Evolutionary conservation across 2,329 filamentous ascomycete genomes (phyloP).

Genomic region (Chalaropsis ovoidea): DNA sequence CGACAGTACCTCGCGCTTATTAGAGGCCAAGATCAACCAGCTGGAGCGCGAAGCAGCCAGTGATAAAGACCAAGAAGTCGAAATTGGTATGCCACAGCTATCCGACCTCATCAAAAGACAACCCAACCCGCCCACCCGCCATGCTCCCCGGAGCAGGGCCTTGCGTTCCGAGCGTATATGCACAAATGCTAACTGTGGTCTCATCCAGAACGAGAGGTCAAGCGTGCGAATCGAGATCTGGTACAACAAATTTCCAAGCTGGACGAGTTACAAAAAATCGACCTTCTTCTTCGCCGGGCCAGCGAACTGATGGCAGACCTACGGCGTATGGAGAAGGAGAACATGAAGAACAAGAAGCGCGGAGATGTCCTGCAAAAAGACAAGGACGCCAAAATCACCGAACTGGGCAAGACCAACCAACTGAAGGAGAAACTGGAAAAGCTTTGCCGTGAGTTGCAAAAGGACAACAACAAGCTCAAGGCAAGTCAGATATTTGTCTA

Average conservation of each 20-base stretch:
- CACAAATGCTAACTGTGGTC: slow-evolving; percentile 11
- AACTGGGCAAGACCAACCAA: slow-evolving; percentile 78
- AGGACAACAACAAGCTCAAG: slow-evolving; percentile 98
- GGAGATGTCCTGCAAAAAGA: slow-evolving; percentile 93
- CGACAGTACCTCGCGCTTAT: slow-evolving; percentile 75
- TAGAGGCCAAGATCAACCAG: slow-evolving; percentile 89
- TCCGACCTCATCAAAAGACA: background rate
- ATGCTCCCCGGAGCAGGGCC: background rate
- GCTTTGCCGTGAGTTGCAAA: slow-evolving; percentile 82
- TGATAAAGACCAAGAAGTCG: slow-evolving; percentile 88
- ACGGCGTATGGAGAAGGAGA: slow-evolving; percentile 89
- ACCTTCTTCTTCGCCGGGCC: slow-evolving; percentile 80
- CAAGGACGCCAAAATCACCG: slow-evolving; percentile 77
- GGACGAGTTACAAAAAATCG: slow-evolving; percentile 82
- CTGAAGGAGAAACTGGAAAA: slow-evolving; percentile 97
- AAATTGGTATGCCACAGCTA: slow-evolving; percentile 61
- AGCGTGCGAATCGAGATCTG: slow-evolving; percentile 84
- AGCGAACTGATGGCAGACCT: slow-evolving; percentile 86
- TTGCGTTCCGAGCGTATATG: background rate
- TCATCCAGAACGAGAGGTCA: slow-evolving; percentile 72
- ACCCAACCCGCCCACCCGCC: background rate
- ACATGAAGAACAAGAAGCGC: slow-evolving; percentile 90
- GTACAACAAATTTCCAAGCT: slow-evolving; percentile 83
- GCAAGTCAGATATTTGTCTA: slow-evolving; percentile 37
- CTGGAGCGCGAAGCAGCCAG: slow-evolving; percentile 86